A percentile compares a stretch with the other conserved stretches of the same genome.
phyloP scores from a whole-genome alignment of 441 rosid genomes.

The Euphorbia corollata region DNA sequence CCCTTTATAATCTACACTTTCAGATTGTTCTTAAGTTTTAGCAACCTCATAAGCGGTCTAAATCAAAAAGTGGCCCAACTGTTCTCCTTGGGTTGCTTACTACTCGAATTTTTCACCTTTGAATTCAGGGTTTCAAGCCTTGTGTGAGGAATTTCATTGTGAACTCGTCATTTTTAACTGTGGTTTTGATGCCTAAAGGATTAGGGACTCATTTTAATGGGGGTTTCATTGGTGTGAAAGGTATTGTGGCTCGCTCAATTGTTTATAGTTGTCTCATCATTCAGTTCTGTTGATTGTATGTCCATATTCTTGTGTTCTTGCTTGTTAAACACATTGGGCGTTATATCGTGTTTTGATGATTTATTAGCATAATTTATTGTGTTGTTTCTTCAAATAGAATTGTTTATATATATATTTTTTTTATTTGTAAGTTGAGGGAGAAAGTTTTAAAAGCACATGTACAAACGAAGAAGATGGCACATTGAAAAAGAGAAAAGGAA shows the following conservation, averaged over 20 bases:
- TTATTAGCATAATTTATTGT: no score
- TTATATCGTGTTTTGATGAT: no score
- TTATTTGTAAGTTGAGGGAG: no score
- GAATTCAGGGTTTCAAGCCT: slow-evolving; percentile 30
- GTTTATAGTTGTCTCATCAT: no score
- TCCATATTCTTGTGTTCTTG: no score
- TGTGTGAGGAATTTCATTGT: slow-evolving; percentile 37
- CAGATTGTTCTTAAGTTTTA: slow-evolving; percentile 14
- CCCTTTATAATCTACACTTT: not conserved
- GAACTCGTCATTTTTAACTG: slow-evolving; percentile 77
- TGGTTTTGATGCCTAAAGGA: slow-evolving; percentile 67
- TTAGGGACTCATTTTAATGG: slow-evolving; percentile 38
- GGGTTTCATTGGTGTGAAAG: slow-evolving; percentile 19
- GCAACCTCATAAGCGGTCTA: slow-evolving; percentile 50
- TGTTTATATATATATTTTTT: no score
- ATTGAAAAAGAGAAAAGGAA: no score
- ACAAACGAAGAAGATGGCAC: no score
- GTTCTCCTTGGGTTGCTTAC: slow-evolving; percentile 45
- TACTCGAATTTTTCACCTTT: slow-evolving; percentile 45
- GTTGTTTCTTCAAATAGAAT: no score
- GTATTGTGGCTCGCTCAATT: slow-evolving; percentile 25
- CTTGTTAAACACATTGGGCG: no score
- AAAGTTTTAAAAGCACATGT: no score
- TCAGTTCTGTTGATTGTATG: no score
- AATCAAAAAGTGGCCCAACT: slow-evolving; percentile 89